A percentile compares a stretch with the other conserved stretches of the same genome.
These are phyloP conservation scores for Chlamydomonas schloesseri DNA, from an alignment of 139 green algal genomes.

Conservation along the genomic window DNA sequence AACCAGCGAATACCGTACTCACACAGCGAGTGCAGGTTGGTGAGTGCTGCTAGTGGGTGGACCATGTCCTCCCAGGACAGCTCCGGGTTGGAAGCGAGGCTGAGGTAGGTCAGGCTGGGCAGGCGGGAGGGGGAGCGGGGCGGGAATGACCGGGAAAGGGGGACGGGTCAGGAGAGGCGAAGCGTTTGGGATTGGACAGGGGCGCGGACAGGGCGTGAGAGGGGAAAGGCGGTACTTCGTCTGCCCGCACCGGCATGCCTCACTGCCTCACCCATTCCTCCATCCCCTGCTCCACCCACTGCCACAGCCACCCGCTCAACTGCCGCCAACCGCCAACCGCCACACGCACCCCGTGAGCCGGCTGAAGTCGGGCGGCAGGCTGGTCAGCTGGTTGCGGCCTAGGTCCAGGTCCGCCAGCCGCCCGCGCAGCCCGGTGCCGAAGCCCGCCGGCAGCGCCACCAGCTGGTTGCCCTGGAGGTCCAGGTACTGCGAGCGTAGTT, in stretches of 20 bases:
- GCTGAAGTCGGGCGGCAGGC: conserved; percentile 20
- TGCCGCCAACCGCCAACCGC: no score
- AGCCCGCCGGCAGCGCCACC: not conserved
- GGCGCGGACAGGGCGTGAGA: no score
- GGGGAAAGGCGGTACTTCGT: no score
- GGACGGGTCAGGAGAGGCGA: not conserved
- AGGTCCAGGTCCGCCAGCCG: conserved; percentile 38
- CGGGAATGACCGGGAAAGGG: no score
- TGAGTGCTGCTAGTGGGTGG: not conserved
- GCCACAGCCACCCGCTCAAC: no score
- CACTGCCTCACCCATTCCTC: no score
- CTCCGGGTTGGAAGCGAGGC: conserved; percentile 8
- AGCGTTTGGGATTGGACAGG: no score
- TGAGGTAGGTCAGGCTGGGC: conserved; percentile 27
- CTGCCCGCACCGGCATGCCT: no score
- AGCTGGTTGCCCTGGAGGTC: conserved; percentile 29
- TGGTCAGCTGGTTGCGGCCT: not conserved
- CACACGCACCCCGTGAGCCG: not conserved
- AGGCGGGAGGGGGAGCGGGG: not conserved
- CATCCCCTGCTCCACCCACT: no score
- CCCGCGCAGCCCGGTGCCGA: not conserved
- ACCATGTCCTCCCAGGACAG: not conserved
- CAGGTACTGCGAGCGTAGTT: conserved; percentile 17
- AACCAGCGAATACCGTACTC: not conserved
- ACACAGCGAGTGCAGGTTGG: conserved; percentile 27